A percentile compares a stretch with the other conserved stretches of the same genome.
Evolutionary conservation across 148 eudicot species (phyloP).

Genomic region (Salicornia ramosissima): DNA sequence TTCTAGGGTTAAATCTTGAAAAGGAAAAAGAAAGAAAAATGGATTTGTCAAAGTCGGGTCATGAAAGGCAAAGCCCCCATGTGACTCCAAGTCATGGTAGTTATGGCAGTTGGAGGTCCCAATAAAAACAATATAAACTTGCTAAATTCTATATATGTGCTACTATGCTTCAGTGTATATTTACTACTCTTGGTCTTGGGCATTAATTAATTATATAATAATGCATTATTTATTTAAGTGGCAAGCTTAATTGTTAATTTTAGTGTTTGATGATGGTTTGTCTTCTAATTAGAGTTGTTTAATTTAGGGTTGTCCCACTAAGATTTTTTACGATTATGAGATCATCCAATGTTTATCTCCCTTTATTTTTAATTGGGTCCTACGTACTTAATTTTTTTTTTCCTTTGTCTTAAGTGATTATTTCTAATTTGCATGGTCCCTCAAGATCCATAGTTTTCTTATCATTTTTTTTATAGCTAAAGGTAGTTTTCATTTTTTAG

Average conservation of each 20-base stretch:
- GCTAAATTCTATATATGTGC: neutral
- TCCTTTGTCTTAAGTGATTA: neutral
- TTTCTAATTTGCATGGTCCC: neutral
- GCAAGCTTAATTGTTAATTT: neutral
- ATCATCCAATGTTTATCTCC: neutral
- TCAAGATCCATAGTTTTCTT: neutral
- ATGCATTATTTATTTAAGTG: neutral
- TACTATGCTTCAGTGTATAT: neutral
- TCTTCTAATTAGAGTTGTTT: neutral
- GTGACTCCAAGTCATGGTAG: constrained; percentile 30
- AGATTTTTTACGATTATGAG: constrained; percentile 18
- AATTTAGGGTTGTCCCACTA: constrained; percentile 10
- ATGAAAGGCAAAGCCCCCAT: constrained; percentile 21
- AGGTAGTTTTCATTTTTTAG: neutral
- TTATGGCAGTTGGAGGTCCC: constrained; percentile 42
- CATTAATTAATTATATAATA: too few species aligned
- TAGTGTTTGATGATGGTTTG: neutral
- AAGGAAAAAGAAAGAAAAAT: too few species aligned
- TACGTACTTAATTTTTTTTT: too few species aligned
- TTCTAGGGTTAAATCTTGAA: too few species aligned
- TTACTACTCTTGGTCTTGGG: constrained; percentile 7
- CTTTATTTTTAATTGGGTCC: neutral
- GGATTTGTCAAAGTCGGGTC: too few species aligned
- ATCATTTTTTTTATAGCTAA: neutral
- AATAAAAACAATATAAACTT: constrained; percentile 2